These are phyloP conservation scores for Mucor piriformis DNA, from an alignment of 371 early-diverging fungal genomes.

Conservation along the genomic window DNA sequence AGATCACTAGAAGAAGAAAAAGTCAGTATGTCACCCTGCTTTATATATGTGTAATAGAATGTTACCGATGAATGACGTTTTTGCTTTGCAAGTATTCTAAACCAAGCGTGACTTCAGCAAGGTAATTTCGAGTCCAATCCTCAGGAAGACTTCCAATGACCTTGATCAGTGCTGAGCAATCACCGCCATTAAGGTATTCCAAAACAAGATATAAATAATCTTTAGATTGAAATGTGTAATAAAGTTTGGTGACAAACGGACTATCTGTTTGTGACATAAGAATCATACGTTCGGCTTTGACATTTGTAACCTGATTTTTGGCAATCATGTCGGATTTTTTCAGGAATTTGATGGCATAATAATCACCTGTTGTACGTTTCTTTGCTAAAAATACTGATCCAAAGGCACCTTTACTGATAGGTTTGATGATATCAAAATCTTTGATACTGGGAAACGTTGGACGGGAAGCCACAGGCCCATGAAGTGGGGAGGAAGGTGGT, in stretches of 20 bases:
- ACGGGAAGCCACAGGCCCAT: conserved; percentile 44
- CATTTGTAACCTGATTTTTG: conserved; percentile 90
- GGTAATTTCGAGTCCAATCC: conserved; percentile 90
- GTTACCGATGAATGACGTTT: conserved; percentile 86
- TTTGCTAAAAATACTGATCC: conserved; percentile 89
- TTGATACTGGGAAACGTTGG: conserved; percentile 69
- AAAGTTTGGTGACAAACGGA: conserved; percentile 93
- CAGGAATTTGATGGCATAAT: conserved; percentile 89
- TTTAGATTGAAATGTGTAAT: conserved; percentile 91
- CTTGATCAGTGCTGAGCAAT: conserved; percentile 92
- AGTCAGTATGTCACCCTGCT: too few relatives aligned
- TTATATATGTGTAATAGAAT: too few relatives aligned
- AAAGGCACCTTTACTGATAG: conserved; percentile 92
- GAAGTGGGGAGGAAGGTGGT: conserved; percentile 54
- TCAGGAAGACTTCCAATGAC: conserved; percentile 81
- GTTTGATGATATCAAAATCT: conserved; percentile 92
- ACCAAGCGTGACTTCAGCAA: conserved; percentile 93
- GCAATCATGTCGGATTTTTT: conserved; percentile 91
- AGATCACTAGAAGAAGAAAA: conserved; percentile 62
- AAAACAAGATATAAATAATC: conserved; percentile 93
- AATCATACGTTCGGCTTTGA: conserved; percentile 88
- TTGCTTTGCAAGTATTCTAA: conserved; percentile 92
- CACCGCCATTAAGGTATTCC: conserved; percentile 98
- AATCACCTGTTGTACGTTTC: conserved; percentile 84
- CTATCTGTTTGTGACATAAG: conserved; percentile 84